phyloP scores from a whole-genome alignment of 495 filamentous ascomycete species.

The Annulohypoxylon bovei region DNA sequence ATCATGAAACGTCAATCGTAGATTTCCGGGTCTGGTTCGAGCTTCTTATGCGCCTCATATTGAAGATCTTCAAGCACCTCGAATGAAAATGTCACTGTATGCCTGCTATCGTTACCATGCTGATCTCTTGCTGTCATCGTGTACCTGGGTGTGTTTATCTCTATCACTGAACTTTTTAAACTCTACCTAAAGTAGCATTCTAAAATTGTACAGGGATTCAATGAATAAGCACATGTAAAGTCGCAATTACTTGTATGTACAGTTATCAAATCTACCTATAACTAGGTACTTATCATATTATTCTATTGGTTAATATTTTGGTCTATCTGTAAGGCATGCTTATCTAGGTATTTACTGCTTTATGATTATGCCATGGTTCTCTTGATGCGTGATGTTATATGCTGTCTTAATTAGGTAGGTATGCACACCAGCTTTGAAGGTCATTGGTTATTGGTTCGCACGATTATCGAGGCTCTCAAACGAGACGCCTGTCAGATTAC shows the following conservation, averaged over 20 bases:
- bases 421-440: neutral
- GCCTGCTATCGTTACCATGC: neutral
- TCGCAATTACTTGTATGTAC: neutral
- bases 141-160: too few relatives aligned
- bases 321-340: neutral
- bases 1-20: neutral
- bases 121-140: neutral
- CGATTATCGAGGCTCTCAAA: neutral
- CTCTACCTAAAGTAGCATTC: neutral
- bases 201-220: neutral
- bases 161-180: neutral
- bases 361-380: neutral
- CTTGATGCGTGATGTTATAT: neutral
- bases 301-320: neutral
- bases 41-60: neutral
- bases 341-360: neutral
- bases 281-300: too few relatives aligned
- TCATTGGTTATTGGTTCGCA: too few relatives aligned
- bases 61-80: neutral
- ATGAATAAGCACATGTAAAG: neutral
- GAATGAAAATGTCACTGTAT: neutral
- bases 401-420: neutral
- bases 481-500: neutral
- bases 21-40: neutral
- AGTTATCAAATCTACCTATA: neutral